Conservation (phyloP, 2,329 filamentous ascomycete genomes). For the Dothideomycetes sp. region DNA sequence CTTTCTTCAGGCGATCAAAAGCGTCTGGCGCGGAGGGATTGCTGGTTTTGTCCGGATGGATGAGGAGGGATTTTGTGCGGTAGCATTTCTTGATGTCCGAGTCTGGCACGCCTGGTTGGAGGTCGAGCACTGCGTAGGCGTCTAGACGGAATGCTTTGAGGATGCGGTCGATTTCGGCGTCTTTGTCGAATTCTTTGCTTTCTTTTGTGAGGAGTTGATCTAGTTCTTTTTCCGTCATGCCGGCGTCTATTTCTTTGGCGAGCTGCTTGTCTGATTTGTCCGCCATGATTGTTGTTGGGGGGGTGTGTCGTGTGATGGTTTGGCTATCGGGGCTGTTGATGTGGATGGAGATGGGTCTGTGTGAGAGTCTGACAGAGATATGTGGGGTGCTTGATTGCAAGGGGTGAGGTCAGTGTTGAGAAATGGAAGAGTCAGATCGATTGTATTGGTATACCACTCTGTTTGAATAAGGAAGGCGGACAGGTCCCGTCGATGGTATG, state of each 20-base stretch:
- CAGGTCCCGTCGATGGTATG: too few relatives aligned
- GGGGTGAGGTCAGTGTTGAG: too few relatives aligned
- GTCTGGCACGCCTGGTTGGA: conserved; percentile 89
- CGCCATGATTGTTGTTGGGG: conserved; percentile 31
- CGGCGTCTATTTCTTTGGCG: background rate
- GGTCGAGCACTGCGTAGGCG: conserved; percentile 85
- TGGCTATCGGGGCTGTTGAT: too few relatives aligned
- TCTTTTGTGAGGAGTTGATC: conserved; percentile 74
- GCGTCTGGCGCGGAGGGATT: conserved; percentile 87
- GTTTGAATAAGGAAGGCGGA: too few relatives aligned
- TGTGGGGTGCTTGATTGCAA: too few relatives aligned
- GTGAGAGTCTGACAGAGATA: too few relatives aligned
- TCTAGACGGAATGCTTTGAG: conserved; percentile 77
- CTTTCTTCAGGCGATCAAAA: conserved; percentile 93
- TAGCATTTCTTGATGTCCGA: conserved; percentile 92
- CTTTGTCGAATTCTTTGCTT: conserved; percentile 88
- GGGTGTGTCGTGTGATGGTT: too few relatives aligned
- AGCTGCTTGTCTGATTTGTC: background rate
- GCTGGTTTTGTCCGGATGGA: conserved; percentile 95
- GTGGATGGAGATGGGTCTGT: too few relatives aligned
- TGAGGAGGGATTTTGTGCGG: conserved; percentile 95
- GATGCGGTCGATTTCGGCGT: conserved; percentile 92
- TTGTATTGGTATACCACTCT: too few relatives aligned
- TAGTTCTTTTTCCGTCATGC: conserved; percentile 51
- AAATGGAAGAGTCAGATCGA: too few relatives aligned